Conservation (phyloP, 768 basidiomycete genomes). For the Tulasnella sp. region DNA sequence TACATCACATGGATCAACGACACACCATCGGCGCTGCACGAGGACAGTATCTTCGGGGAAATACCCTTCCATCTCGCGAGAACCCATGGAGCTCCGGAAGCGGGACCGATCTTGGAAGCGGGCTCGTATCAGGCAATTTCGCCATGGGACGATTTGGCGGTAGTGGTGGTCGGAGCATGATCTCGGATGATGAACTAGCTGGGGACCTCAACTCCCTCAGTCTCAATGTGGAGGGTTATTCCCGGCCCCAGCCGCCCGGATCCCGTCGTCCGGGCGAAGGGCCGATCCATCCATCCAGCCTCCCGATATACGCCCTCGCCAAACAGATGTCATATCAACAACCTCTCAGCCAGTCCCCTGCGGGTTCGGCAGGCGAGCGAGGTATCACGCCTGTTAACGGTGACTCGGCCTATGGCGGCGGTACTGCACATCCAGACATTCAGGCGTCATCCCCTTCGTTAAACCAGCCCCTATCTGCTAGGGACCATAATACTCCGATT, state of each 20-base stretch:
- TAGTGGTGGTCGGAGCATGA: constrained; percentile 43
- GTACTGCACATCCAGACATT: neutral
- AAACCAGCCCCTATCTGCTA: neutral
- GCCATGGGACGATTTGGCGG: constrained; percentile 4
- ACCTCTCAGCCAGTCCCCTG: neutral
- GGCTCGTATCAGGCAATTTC: neutral
- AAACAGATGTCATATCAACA: neutral
- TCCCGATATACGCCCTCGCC: neutral
- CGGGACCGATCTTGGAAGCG: neutral
- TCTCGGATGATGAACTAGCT: constrained; percentile 73
- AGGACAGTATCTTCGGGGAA: neutral
- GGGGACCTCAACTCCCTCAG: constrained; percentile 53
- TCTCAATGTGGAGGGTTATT: constrained; percentile 36
- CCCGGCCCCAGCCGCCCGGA: neutral
- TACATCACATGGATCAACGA: neutral
- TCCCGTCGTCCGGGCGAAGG: neutral
- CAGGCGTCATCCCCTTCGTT: neutral
- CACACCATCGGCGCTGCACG: neutral
- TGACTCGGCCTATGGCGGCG: too few relatives aligned
- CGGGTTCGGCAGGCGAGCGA: too few relatives aligned
- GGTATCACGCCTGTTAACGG: neutral
- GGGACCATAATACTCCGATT: neutral
- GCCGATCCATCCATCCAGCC: neutral
- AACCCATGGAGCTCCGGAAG: neutral
- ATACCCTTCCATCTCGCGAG: neutral